Evolutionary conservation across 2,329 filamentous ascomycete genomes (phyloP), one percentile per base, ranked within the genome.

Genomic region (Lasiodiplodia hormozganensis): DNA sequence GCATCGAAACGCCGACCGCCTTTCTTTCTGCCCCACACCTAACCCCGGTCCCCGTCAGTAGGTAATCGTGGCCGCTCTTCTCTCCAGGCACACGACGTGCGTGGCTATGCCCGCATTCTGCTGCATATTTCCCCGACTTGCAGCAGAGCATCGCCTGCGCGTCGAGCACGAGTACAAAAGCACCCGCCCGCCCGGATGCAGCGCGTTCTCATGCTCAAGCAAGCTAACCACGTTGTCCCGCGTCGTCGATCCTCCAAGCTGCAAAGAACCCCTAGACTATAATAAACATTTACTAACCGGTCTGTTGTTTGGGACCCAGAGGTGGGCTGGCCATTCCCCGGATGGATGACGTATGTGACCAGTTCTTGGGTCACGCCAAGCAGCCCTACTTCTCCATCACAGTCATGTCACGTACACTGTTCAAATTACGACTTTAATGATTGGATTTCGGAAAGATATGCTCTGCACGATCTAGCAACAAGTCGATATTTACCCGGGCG

Each of bases 1-100:
- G 43, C 40, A 62, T 54, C 34, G 28, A 34, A 62, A 34, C 16
- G 31, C 66, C 66, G 56, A 62, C 54, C 54, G 53, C 65, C 60
- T 64, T 52, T 51, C 43, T 52, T 52, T 31, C 60, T 64, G 60
- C 60, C 47, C 51, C 58, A 28, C 60, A 51, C 4, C 31, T 34
- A 34, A 34, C 54, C 21, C 34, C 60, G 47, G 60, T 52, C 60
- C 16, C 25, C 34, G 2, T 18, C 6, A 38, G 12, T 2, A 12
- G 18, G 10, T 34, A 62, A 14, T 38, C 60, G 43, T 62, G 40
- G 58, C 58, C 58, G 58, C 40, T 3, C 7, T 10, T 34, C 31
- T 34, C 31, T 34, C 31, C 31, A 34, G 31, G 31, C 31, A 34
- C 31, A 34, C 31, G 31, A 10, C 31, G 31, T 34, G 31, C 31